These are phyloP conservation scores for Phylloboletellus chloephorus DNA, from an alignment of 1,284 basidiomycete species.

Conservation along the genomic window DNA sequence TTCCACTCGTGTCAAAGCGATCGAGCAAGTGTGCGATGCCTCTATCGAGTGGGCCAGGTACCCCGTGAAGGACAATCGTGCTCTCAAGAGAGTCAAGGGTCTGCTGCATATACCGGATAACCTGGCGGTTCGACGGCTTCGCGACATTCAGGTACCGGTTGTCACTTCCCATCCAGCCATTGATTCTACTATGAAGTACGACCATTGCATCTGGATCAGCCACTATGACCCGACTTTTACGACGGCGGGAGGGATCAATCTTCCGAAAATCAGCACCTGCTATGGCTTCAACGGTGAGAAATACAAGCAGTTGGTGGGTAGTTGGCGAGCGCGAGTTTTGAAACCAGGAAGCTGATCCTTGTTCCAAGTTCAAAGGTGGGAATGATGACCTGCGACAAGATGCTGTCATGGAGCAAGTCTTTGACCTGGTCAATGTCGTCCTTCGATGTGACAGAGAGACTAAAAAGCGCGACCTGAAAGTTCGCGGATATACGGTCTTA, in stretches of 20 bases:
- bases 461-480: conserved; percentile 62
- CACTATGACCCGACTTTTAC: conserved; percentile 58
- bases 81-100: conserved; percentile 23
- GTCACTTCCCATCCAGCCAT: conserved; percentile 70
- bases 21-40: conserved; percentile 68
- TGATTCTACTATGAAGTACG: conserved; percentile 68
- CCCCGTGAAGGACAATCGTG: conserved; percentile 37
- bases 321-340: background rate
- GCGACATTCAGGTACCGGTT: conserved; percentile 70
- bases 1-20: conserved; percentile 44
- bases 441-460: conserved; percentile 74
- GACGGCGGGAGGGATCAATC: conserved; percentile 75
- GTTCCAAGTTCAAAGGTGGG: conserved; percentile 81
- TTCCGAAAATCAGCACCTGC: conserved; percentile 80
- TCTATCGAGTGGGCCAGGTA: conserved; percentile 79
- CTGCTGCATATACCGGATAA: conserved; percentile 38
- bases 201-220: conserved; percentile 60
- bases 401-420: conserved; percentile 98
- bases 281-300: conserved; percentile 60
- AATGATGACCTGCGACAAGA: conserved; percentile 93
- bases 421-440: conserved; percentile 82
- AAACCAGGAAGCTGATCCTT: background rate
- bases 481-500: conserved; percentile 87
- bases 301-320: conserved; percentile 79
- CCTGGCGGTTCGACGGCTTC: conserved; percentile 44